These are phyloP conservation scores for Rhynchosporium graminicola DNA, from an alignment of 2,329 filamentous ascomycete species.

Conservation along the genomic window DNA sequence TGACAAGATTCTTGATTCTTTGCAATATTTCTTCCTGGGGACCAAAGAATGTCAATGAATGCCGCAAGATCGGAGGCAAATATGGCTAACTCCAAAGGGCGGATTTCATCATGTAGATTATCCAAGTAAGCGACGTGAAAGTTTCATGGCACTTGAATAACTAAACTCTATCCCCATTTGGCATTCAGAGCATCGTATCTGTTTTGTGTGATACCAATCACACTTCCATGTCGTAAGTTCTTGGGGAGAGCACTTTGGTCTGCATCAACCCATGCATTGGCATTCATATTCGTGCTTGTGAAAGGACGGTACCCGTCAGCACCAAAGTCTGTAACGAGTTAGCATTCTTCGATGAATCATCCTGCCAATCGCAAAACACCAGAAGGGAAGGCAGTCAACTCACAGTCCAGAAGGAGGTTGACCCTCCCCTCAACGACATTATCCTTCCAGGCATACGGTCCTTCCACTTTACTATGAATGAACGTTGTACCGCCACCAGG, in stretches of 20 bases:
- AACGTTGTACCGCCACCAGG: conserved; percentile 47
- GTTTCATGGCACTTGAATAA: not conserved
- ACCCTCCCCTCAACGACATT: conserved; percentile 44
- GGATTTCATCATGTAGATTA: not conserved
- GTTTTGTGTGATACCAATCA: conserved; percentile 49
- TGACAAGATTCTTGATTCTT: too few species aligned
- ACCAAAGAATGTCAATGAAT: too few species aligned
- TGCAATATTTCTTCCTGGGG: too few species aligned
- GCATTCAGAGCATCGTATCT: conserved; percentile 46
- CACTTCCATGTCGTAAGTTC: conserved; percentile 53
- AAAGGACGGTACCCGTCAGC: conserved; percentile 53
- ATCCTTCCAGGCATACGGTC: conserved; percentile 48
- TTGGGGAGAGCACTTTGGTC: conserved; percentile 47
- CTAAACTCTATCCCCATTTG: conserved; percentile 40
- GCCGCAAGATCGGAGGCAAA: too few species aligned
- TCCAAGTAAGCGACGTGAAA: not conserved
- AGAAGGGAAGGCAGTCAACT: not conserved
- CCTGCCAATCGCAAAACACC: not conserved
- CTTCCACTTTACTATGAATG: conserved; percentile 48
- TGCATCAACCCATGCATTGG: conserved; percentile 50
- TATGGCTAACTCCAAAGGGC: too few species aligned
- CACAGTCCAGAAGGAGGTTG: conserved; percentile 51
- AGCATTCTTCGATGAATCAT: not conserved
- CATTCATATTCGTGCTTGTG: conserved; percentile 46
- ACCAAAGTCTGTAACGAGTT: conserved; percentile 41